Evolutionary conservation across 2,329 filamentous ascomycete genomes (phyloP), one percentile per base, ranked within the genome.

Genomic region (Botrytis elliptica): DNA sequence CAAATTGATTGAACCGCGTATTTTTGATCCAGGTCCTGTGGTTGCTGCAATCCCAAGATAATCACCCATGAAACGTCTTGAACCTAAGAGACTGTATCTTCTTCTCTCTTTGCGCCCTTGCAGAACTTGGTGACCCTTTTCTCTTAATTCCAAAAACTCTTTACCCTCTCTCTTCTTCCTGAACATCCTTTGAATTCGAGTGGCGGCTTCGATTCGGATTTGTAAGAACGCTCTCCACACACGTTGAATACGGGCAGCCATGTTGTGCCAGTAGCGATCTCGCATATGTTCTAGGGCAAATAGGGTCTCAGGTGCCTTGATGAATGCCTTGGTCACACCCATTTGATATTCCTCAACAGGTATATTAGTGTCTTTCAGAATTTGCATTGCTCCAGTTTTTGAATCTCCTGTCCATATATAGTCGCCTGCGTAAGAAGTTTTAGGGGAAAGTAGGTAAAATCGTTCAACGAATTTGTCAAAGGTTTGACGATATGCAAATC

Each of bases 381-480:
- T 98, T 81, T 97, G 94, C 81, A 91, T 93, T 20, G 95, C 93
- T 44, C 95, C 96, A 75, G 92, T 93, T 81, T 96, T 92, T 62
- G 93, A 90, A 75, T 96, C 93, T 12, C 95, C 96, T 9, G 91
- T 91, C 94, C 96, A 98, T 0, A 94, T 98, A 83, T 97, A 98
- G 81, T 98, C 95, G 81, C 96, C 96, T 10, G 96, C 96, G 80
- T 98, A 98, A 3, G 94, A 97, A 5, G 94, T 97, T 78, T 96
- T 94, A 1, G 95, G 94, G 6, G 96, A 98, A 57, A 99, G 86
- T 18, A 98, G 87, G 84, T 97, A 98, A 85, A 98, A 99, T 59
- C 96, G 92, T 81, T 98, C 96, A 44, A 98, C 94, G 81, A 99
- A 99, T 81, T 98, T 98, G 81, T 98, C 96, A 79, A 97, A 99